A percentile compares a stretch with the other conserved stretches of the same genome.
These are phyloP conservation scores for Ophiostoma perfectum DNA, from an alignment of 2,329 filamentous ascomycete species.

Conservation along the genomic window DNA sequence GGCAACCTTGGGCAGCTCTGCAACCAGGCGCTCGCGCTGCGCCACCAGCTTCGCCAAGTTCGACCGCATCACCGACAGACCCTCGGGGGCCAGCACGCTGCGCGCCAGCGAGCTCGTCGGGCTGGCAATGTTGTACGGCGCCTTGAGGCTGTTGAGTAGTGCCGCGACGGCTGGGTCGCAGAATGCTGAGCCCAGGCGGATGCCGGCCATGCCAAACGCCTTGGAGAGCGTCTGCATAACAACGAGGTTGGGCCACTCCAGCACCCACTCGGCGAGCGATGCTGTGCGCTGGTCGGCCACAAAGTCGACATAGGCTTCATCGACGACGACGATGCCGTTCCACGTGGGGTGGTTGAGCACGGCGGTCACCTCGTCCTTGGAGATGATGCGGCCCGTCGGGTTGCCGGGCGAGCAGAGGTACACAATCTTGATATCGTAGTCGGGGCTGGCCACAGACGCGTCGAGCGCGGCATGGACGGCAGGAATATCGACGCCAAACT, in stretches of 20 bases:
- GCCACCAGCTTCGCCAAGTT: constrained; percentile 65
- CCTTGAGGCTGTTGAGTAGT: constrained; percentile 87
- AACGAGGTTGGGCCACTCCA: constrained; percentile 89
- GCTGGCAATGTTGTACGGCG: constrained; percentile 90
- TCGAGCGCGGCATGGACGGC: constrained; percentile 60
- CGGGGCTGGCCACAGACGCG: constrained; percentile 25
- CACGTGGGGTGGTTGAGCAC: constrained; percentile 82
- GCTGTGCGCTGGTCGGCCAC: constrained; percentile 57
- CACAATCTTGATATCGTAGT: constrained; percentile 69
- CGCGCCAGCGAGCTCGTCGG: constrained; percentile 77
- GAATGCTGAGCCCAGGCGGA: constrained; percentile 83
- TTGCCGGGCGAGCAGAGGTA: constrained; percentile 96
- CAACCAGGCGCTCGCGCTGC: constrained; percentile 72
- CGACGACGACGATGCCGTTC: constrained; percentile 90
- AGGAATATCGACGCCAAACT: constrained; percentile 67
- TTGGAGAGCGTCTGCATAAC: constrained; percentile 99
- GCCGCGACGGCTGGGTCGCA: constrained; percentile 66
- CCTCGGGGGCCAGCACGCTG: constrained; percentile 61
- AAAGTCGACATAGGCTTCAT: constrained; percentile 97
- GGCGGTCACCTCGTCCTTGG: constrained; percentile 65
- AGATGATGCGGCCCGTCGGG: constrained; percentile 75
- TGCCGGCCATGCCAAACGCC: constrained; percentile 91
- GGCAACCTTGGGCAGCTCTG: constrained; percentile 65
- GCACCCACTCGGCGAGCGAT: constrained; percentile 85
- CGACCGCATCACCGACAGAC: constrained; percentile 65